Conservation (phyloP, 257 asterid genomes). For the Nicotiana noctiflora region DNA sequence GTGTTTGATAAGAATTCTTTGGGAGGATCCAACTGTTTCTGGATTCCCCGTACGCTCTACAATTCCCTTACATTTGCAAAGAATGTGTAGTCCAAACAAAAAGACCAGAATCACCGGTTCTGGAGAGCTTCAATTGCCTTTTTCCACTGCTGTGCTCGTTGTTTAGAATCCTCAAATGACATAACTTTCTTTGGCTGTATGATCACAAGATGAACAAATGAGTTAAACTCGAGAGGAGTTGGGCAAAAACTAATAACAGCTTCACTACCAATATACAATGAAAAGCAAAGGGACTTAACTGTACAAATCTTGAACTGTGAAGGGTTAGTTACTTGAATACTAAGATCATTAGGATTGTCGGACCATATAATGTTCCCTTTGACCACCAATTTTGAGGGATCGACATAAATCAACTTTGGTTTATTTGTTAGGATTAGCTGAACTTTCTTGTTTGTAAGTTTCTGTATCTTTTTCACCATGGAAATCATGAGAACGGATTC, state of each 20-base stretch:
- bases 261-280: neutral
- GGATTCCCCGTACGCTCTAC: conserved; percentile 27
- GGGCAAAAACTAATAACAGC: neutral
- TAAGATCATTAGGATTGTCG: conserved; percentile 79
- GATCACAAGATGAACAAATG: neutral
- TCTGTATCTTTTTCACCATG: conserved; percentile 83
- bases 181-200: conserved; percentile 83
- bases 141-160: conserved; percentile 89
- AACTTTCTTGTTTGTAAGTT: conserved; percentile 87
- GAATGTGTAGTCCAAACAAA: conserved; percentile 29
- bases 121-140: conserved; percentile 93
- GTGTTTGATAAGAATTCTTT: neutral
- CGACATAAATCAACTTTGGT: conserved; percentile 82
- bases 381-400: conserved; percentile 69
- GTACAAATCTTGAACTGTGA: conserved; percentile 87
- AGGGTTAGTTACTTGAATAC: conserved; percentile 78
- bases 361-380: conserved; percentile 92
- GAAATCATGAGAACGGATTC: conserved; percentile 98
- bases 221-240: neutral
- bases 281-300: conserved; percentile 36
- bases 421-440: conserved; percentile 95
- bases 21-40: conserved; percentile 22
- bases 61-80: conserved; percentile 34
- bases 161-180: conserved; percentile 88
- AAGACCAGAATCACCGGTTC: conserved; percentile 41